phyloP scores from a whole-genome alignment of 2,329 filamentous ascomycete genomes.

The Aureobasidium uvarum region DNA sequence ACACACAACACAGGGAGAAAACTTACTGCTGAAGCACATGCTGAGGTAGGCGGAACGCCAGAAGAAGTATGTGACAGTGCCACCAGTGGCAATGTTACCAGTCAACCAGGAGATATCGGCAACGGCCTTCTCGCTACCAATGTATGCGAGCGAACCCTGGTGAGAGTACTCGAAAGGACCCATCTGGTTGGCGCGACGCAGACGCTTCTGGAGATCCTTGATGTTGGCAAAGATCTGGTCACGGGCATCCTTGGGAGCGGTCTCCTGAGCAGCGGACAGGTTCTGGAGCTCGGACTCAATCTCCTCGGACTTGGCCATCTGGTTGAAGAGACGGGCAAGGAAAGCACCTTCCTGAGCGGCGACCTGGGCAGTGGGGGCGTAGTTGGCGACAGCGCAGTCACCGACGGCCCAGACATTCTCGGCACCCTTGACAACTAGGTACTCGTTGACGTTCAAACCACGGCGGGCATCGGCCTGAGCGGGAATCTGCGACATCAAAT shows the following conservation, averaged over 20 bases:
- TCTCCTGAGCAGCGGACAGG: constrained; percentile 61
- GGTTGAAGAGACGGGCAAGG: constrained; percentile 94
- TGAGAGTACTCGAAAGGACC: constrained; percentile 99
- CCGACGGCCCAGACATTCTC: constrained; percentile 98
- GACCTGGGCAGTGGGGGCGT: constrained; percentile 95
- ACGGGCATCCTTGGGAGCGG: constrained; percentile 60
- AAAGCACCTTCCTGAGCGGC: constrained; percentile 94
- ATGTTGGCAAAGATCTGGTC: constrained; percentile 69
- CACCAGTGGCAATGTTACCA: constrained; percentile 91
- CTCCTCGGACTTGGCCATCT: constrained; percentile 90
- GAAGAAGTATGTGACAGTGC: constrained; percentile 89
- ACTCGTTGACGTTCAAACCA: constrained; percentile 96
- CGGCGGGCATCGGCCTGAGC: constrained; percentile 94
- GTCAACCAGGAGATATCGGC: constrained; percentile 97
- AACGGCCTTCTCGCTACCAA: constrained; percentile 96
- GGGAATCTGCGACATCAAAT: constrained; percentile 87
- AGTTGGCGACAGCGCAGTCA: constrained; percentile 96
- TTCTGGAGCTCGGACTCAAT: constrained; percentile 73
- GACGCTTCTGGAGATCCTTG: constrained; percentile 78
- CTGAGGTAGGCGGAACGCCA: constrained; percentile 97
- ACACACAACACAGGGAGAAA: constrained; percentile 36
- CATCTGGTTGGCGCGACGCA: constrained; percentile 87
- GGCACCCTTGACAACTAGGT: constrained; percentile 94
- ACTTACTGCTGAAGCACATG: constrained; percentile 99
- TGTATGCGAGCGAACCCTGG: constrained; percentile 95